Base-by-base conservation (phyloP, 208 protist genomes). In the Perkinsela sp. region DNA sequence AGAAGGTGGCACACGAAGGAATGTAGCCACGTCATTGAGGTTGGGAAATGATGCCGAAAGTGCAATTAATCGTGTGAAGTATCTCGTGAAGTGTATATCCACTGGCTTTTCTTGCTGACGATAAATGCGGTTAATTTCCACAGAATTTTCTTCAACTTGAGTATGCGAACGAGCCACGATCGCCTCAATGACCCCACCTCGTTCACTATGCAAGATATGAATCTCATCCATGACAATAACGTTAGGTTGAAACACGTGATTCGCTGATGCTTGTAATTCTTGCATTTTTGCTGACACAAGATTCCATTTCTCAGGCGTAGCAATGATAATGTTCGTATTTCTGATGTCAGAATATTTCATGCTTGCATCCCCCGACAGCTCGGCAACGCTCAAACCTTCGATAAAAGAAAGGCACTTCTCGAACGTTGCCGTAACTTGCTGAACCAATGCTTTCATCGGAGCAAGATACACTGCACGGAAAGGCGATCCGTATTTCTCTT, bases 291-390 rank as follows among this genome's bases (percentile, higher is more conserved):
- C 85, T 13, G 96, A 99, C 32, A 99, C 93, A 66, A 99, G 92
- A 75, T 99, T 97, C 94, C 95, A 99, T 84, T 99, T 99, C 80
- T 99, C 97, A 2, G 97, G 97, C 15, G 97, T 99, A 13, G 95
- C 96, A 1, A 99, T 90, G 67, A 99, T 97, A 22, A 99, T 73
- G 73, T 99, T 92, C 13, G 95, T 95, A 15, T 94, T 83, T 13
- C 72, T 75, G 31, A 99, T 89, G 76, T 99, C 90, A 70, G 87
- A 74, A 74, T 96, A 94, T 67, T 83, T 96, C 68, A 98, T 79
- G 66, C 87, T 75, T 29, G 80, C 75, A 78, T 99, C 97, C 69
- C 97, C 97, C 32, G 95, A 98, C 0, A 99, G 83, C 80, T 99
- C 97, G 28, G 80, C 74, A 1, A 98, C 92, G 16, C 72, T 85